Percentiles rank a stretch among this genome's conserved stretches.
Evolutionary conservation across 495 filamentous ascomycete genomes (phyloP).

Genomic region (Geoglossum glabrum): DNA sequence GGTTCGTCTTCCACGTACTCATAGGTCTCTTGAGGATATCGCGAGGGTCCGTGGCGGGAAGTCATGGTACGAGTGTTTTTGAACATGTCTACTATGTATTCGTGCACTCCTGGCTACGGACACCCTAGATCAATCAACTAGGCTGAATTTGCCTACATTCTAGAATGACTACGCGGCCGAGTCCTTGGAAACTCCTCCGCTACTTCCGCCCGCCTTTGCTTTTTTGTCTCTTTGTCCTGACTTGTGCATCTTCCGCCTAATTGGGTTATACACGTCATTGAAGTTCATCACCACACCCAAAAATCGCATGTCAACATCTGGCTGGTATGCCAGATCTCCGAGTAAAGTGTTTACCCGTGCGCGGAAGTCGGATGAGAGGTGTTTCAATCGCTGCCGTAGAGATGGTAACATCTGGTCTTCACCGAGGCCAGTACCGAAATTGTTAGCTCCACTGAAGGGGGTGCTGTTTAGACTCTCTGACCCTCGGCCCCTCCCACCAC

Average conservation of each 20-base stretch:
- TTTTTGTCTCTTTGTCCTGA: conserved; percentile 5
- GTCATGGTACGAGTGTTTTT: no score
- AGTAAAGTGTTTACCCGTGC: conserved; percentile 58
- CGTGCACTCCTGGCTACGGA: no score
- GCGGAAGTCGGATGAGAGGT: conserved; percentile 54
- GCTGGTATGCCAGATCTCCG: conserved; percentile 79
- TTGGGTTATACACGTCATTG: conserved; percentile 82
- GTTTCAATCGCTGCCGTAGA: conserved; percentile 46
- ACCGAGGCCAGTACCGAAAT: conserved; percentile 12
- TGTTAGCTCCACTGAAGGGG: conserved; percentile 10
- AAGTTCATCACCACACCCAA: conserved; percentile 96
- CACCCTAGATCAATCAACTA: no score
- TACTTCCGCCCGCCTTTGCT: not conserved
- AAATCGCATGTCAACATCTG: conserved; percentile 89
- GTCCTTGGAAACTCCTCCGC: not conserved
- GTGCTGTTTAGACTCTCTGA: conserved; percentile 7
- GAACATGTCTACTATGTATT: no score
- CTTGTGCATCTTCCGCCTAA: conserved; percentile 28
- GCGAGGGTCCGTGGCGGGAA: not conserved
- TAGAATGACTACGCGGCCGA: not conserved
- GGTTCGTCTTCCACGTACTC: no score
- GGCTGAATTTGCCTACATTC: no score
- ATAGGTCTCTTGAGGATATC: not conserved
- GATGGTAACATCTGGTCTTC: conserved; percentile 56
- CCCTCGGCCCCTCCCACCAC: conserved; percentile 4